Evolutionary conservation across 805 yeast genomes (phyloP).

Genomic region (Candida berthetii): DNA sequence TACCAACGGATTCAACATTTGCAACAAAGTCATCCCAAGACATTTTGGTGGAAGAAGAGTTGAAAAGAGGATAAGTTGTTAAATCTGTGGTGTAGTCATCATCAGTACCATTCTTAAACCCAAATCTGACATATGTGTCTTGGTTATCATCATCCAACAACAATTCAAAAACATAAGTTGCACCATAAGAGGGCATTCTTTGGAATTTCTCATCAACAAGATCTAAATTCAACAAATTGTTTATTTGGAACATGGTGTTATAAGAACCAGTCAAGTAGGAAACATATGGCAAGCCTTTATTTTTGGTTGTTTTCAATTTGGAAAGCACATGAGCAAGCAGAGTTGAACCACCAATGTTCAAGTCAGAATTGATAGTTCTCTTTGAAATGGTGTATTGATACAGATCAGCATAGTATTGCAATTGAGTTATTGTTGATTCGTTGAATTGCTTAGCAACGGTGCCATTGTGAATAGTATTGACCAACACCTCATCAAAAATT

Average conservation of each 20-base stretch:
- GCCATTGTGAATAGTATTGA: constrained; percentile 34
- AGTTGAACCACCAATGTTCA: constrained; percentile 37
- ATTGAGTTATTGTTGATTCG: constrained; percentile 22
- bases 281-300: constrained; percentile 28
- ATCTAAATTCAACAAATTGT: constrained; percentile 28
- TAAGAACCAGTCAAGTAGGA: constrained; percentile 39
- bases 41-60: constrained; percentile 22
- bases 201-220: constrained; percentile 29
- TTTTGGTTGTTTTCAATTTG: constrained; percentile 30
- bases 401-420: constrained; percentile 30
- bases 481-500: constrained; percentile 34
- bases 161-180: constrained; percentile 39
- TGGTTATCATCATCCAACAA: constrained; percentile 16
- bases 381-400: constrained; percentile 31
- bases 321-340: constrained; percentile 27
- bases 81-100: constrained; percentile 20
- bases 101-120: constrained; percentile 40
- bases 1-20: constrained; percentile 20
- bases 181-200: constrained; percentile 41
- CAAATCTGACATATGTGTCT: constrained; percentile 32
- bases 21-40: constrained; percentile 30
- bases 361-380: constrained; percentile 16
- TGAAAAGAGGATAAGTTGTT: constrained; percentile 31
- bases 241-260: constrained; percentile 36
- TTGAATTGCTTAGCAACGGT: constrained; percentile 27